Percentiles rank a stretch among this genome's conserved stretches.
phyloP scores from a whole-genome alignment of 352 stramenopile species.

The Pythium monospermum region DNA sequence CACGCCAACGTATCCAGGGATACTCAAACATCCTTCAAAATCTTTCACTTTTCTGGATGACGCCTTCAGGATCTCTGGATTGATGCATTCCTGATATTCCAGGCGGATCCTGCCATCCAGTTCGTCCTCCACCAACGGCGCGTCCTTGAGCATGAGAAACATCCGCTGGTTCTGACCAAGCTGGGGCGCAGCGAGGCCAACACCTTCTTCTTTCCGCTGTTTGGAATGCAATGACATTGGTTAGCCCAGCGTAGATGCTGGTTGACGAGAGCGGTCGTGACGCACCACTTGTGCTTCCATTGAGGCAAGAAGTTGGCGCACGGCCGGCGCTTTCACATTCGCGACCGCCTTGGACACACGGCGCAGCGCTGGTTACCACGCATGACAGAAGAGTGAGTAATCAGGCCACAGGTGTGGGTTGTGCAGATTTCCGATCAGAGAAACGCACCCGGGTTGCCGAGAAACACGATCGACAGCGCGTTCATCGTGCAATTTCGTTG shows the following conservation, averaged over 20 bases:
- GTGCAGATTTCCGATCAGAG: not conserved
- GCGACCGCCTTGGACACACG: slow-evolving; percentile 64
- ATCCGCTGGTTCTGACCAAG: slow-evolving; percentile 72
- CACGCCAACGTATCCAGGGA: slow-evolving; percentile 76
- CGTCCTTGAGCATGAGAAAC: slow-evolving; percentile 79
- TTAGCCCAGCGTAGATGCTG: not conserved
- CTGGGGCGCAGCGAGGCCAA: slow-evolving; percentile 75
- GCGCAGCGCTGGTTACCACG: slow-evolving; percentile 33
- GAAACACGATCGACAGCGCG: slow-evolving; percentile 59
- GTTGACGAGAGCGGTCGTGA: not conserved
- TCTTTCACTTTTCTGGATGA: slow-evolving; percentile 54
- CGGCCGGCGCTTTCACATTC: slow-evolving; percentile 40
- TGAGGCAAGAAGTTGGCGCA: slow-evolving; percentile 44
- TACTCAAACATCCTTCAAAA: slow-evolving; percentile 83
- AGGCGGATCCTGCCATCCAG: slow-evolving; percentile 29
- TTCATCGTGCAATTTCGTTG: not conserved
- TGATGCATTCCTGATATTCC: slow-evolving; percentile 75
- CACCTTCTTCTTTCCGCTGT: slow-evolving; percentile 57
- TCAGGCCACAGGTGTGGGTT: not conserved
- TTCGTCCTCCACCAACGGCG: slow-evolving; percentile 48
- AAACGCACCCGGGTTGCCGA: slow-evolving; percentile 58
- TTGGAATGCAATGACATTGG: not conserved
- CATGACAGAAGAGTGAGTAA: not conserved
- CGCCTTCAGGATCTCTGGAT: slow-evolving; percentile 59
- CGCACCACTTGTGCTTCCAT: slow-evolving; percentile 69